Evolutionary conservation across 176 grass and related monocot genomes (phyloP).

Genomic region (Stipa capillata): DNA sequence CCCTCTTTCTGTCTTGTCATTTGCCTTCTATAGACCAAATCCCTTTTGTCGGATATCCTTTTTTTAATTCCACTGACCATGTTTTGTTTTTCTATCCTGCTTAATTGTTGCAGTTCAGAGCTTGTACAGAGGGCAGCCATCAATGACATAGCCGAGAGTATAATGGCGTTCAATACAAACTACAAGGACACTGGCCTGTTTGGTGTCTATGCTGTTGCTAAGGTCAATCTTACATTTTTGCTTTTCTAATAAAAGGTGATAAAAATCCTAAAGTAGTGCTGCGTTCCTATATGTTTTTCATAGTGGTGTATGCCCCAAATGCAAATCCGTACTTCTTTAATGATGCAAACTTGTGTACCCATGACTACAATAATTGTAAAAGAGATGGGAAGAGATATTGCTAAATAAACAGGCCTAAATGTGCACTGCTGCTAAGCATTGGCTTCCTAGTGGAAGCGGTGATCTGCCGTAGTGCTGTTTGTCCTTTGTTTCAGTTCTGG

Average conservation of each 20-base stretch:
- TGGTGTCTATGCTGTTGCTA: conserved; percentile 94
- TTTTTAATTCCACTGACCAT: background rate
- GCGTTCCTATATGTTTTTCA: background rate
- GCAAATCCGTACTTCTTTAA: background rate
- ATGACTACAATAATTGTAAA: background rate
- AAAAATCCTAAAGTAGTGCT: background rate
- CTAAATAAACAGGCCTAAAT: background rate
- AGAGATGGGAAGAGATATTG: background rate
- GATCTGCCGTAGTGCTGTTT: background rate
- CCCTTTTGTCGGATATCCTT: background rate
- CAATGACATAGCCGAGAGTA: conserved; percentile 95
- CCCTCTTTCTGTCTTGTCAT: background rate
- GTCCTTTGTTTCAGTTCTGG: background rate
- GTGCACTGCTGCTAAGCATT: no score
- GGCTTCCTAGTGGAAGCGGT: background rate
- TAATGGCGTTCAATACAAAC: conserved; percentile 97
- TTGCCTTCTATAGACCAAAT: background rate
- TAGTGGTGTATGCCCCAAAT: background rate
- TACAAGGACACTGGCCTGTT: conserved; percentile 96
- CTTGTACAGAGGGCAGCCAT: conserved; percentile 87
- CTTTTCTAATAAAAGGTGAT: background rate
- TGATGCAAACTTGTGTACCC: background rate
- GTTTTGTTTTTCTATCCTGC: background rate
- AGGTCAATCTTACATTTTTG: conserved; percentile 33
- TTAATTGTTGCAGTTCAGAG: conserved; percentile 61